A percentile compares a stretch with the other conserved stretches of the same genome.
phyloP scores from a whole-genome alignment of 305 asterid genomes.

The Striga hermonthica region DNA sequence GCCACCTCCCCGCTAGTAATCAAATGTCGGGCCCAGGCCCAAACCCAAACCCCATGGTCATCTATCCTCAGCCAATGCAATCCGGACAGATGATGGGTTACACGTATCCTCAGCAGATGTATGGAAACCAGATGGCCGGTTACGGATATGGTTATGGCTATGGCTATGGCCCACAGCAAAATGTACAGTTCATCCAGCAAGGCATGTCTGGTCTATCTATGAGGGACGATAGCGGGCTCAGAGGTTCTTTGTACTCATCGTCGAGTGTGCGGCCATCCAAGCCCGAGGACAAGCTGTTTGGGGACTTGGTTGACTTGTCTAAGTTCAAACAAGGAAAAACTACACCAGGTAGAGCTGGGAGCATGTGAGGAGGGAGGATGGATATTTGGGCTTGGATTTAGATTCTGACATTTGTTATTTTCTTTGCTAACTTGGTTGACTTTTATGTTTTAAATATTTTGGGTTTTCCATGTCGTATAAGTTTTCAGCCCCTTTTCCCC shows the following conservation, averaged over 20 bases:
- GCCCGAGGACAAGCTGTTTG: conserved; percentile 92
- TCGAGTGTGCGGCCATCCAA: conserved; percentile 54
- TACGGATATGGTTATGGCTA: conserved; percentile 48
- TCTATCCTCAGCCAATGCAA: conserved; percentile 77
- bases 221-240: conserved; percentile 58
- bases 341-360: conserved; percentile 61
- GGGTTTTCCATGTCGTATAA: background rate
- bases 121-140: conserved; percentile 55
- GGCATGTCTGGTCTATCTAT: conserved; percentile 69
- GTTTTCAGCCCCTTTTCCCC: no score
- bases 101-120: conserved; percentile 76
- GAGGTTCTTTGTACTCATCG: conserved; percentile 45
- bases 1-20: conserved; percentile 45
- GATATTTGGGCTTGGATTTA: conserved; percentile 31
- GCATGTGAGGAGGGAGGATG: conserved; percentile 46
- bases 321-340: conserved; percentile 67
- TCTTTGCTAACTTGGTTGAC: conserved; percentile 34
- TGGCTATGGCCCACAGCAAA: conserved; percentile 60
- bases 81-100: conserved; percentile 59
- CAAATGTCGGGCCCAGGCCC: conserved; percentile 46
- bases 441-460: conserved; percentile 16
- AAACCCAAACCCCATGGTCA: conserved; percentile 47
- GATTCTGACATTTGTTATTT: conserved; percentile 28
- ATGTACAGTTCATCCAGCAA: conserved; percentile 61
- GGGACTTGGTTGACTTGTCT: conserved; percentile 87